Percentiles rank a stretch among this genome's conserved stretches.
Conservation (phyloP, 176 grass and related monocot genomes). For the Eragrostis curvula region DNA sequence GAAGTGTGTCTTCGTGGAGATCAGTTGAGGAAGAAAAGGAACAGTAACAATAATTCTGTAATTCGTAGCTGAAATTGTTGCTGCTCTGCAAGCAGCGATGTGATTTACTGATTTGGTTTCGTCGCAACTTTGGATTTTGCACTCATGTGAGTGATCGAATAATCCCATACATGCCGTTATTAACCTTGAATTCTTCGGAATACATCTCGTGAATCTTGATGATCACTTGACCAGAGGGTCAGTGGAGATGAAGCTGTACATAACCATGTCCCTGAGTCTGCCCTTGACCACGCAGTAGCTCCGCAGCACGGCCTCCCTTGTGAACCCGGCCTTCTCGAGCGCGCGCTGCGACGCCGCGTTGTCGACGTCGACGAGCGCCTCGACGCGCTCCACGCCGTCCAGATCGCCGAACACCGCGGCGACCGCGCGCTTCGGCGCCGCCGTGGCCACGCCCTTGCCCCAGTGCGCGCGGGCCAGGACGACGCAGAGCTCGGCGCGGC, state of each 20-base stretch:
- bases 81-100: slow-evolving; percentile 29
- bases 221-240: slow-evolving; percentile 38
- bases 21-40: not conserved
- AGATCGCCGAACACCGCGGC: slow-evolving; percentile 44
- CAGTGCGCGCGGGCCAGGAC: slow-evolving; percentile 55
- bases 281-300: slow-evolving; percentile 61
- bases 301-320: slow-evolving; percentile 70
- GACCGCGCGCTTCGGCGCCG: slow-evolving; percentile 46
- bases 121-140: not conserved
- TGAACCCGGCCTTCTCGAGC: slow-evolving; percentile 76
- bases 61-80: slow-evolving; percentile 24
- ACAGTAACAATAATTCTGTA: slow-evolving; percentile 19
- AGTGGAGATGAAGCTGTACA: slow-evolving; percentile 74
- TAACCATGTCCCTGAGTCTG: slow-evolving; percentile 43
- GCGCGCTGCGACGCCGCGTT: slow-evolving; percentile 55
- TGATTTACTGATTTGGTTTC: not conserved
- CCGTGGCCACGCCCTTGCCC: slow-evolving; percentile 63
- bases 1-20: slow-evolving; percentile 22
- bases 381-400: slow-evolving; percentile 76
- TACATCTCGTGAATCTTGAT: not conserved
- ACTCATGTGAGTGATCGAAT: not conserved
- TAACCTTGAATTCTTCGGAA: not conserved
- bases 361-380: slow-evolving; percentile 68
- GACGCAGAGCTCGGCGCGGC: slow-evolving; percentile 61
- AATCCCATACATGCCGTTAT: not conserved